Conservation (phyloP, 345 rosid genomes). For the Salix purpurea region DNA sequence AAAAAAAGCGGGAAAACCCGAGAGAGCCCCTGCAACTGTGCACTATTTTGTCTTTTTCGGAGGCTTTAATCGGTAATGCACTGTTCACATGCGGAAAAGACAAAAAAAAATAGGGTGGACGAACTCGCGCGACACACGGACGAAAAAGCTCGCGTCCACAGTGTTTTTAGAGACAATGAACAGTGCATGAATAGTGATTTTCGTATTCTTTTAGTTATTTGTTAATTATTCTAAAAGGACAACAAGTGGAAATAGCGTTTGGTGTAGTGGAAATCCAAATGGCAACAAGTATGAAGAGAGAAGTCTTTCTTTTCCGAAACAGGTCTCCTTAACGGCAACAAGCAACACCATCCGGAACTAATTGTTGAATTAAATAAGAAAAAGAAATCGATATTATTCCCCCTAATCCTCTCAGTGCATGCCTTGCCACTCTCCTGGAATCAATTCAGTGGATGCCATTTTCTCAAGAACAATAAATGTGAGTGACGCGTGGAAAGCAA, state of each 20-base stretch:
- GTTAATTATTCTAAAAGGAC: not conserved
- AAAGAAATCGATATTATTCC: not conserved
- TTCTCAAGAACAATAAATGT: not conserved
- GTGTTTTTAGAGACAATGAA: too few species aligned
- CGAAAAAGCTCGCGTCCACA: too few species aligned
- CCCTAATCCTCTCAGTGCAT: not conserved
- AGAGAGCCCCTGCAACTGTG: too few species aligned
- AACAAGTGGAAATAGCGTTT: not conserved
- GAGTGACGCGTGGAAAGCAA: too few species aligned
- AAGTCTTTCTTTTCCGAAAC: not conserved
- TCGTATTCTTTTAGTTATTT: too few species aligned
- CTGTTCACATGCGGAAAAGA: too few species aligned
- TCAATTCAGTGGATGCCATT: not conserved
- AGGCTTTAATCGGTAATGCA: too few species aligned
- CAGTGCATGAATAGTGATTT: too few species aligned
- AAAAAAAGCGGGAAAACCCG: too few species aligned
- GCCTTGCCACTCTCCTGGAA: not conserved
- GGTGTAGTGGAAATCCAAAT: constrained; percentile 35
- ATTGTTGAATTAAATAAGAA: not conserved
- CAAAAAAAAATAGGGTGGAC: too few species aligned
- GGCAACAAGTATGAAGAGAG: constrained; percentile 13
- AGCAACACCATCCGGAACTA: not conserved
- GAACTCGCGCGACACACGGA: too few species aligned
- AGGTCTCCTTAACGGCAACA: constrained; percentile 39
- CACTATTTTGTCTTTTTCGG: too few species aligned